A percentile compares a stretch with the other conserved stretches of the same genome.
These are phyloP conservation scores for Senecio squalidus DNA, from an alignment of 140 eudicot species.

Conservation along the genomic window DNA sequence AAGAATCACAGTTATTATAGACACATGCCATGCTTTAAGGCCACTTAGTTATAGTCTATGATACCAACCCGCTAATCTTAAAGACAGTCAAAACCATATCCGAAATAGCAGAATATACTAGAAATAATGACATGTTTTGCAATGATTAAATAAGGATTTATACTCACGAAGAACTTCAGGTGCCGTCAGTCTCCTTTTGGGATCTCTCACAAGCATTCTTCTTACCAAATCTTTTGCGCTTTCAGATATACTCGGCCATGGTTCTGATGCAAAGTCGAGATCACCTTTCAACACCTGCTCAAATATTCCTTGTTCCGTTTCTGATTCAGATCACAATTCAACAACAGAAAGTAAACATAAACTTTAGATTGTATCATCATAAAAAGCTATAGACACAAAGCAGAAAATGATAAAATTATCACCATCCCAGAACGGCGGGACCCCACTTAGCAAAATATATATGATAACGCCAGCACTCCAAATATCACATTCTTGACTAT, in stretches of 20 bases:
- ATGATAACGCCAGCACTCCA: conserved; percentile 98
- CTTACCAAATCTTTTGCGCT: conserved; percentile 89
- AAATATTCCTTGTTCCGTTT: conserved; percentile 91
- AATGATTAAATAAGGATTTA: neutral
- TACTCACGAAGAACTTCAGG: conserved; percentile 91
- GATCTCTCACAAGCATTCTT: conserved; percentile 85
- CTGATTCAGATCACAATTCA: conserved; percentile 37
- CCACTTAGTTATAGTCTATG: neutral
- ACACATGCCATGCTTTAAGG: conserved; percentile 6
- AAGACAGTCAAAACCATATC: neutral
- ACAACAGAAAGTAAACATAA: conserved; percentile 15
- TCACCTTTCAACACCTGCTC: conserved; percentile 88
- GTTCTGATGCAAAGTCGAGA: conserved; percentile 87
- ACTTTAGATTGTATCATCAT: conserved; percentile 1
- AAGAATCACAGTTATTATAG: neutral
- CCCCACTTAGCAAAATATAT: conserved; percentile 81
- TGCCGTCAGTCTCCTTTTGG: conserved; percentile 73
- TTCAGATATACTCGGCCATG: conserved; percentile 95
- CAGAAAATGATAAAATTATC: conserved; percentile 22
- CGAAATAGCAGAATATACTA: no score
- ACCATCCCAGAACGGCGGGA: conserved; percentile 99
- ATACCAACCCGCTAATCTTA: neutral
- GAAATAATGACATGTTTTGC: neutral
- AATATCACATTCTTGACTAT: conserved; percentile 86
- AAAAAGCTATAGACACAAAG: neutral